Evolutionary conservation across 1,284 basidiomycete species (phyloP), one percentile per base, ranked within the genome.

Genomic region (Mycosarcoma maydis): DNA sequence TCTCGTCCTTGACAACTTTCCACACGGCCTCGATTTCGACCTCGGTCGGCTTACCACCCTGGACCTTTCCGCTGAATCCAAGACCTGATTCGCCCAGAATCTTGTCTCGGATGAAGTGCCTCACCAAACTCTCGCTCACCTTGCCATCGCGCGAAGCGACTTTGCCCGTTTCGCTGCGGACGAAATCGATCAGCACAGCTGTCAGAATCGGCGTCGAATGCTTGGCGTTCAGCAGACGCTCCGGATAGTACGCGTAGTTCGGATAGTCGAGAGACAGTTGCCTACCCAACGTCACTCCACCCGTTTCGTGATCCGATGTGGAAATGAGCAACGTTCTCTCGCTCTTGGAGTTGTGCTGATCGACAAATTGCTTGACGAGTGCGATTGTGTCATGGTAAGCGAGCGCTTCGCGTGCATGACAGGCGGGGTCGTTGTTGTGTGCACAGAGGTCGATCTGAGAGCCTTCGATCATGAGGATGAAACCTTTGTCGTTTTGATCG

Each of bases 241-340:
- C 77, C 8, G 83, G 83, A 38, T 82, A 83, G 71, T 80, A 82
- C 14, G 65, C 70, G 39, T 77, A 77, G 56, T 77, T 83, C 45
- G 83, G 83, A 11, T 66, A 72, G 13, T 70, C 65, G 3, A 50
- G 38, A 4, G 52, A 71, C 7, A 84, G 60, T 48, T 83, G 83
- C 32, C 82, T 47, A 1, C 82, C 83, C 1, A 84, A 51, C 3
- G 82, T 66, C 4, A 84, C 51, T 0, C 83, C 83, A 16, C 83
- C 83, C 8, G 83, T 83, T 55, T 83, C 83, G 64, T 84, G 83
- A 41, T 83, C 83, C 13, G 76, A 77, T 4, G 82, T 80, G 11
- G 77, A 78, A 45, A 83, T 78, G 22, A 84, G 56, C 27, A 83
- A 33, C 22, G 82, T 80, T 32, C 75, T 62, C 43, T 71, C 77